Percentiles rank a stretch among this genome's conserved stretches.
phyloP scores from a whole-genome alignment of 495 filamentous ascomycete species.

The Aspergillus ellipticus region DNA sequence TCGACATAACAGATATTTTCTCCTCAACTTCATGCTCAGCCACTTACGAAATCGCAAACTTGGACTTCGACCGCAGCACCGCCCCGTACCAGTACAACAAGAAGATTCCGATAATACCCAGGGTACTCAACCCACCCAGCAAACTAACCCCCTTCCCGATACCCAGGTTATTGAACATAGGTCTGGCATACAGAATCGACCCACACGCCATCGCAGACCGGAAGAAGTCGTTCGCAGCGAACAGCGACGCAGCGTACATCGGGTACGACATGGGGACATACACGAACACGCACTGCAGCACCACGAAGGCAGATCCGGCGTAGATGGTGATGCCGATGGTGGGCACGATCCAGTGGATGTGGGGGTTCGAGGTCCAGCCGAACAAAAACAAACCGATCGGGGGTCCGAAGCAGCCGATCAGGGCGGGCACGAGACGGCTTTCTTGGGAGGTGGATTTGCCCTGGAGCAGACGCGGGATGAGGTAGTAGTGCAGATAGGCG shows the following conservation, averaged over 20 bases:
- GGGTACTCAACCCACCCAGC: no score
- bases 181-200: no score
- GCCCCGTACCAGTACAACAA: no score
- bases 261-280: slow-evolving; percentile 54
- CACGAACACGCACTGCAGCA: slow-evolving; percentile 55
- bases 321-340: slow-evolving; percentile 52
- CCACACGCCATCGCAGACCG: slow-evolving; percentile 14
- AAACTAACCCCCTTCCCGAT: no score
- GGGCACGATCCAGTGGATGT: slow-evolving; percentile 51
- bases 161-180: no score
- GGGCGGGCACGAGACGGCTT: slow-evolving; percentile 34
- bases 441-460: slow-evolving; percentile 29
- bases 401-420: slow-evolving; percentile 38
- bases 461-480: slow-evolving; percentile 19
- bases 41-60: no score
- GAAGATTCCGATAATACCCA: no score
- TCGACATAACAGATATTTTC: no score
- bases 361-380: slow-evolving; percentile 13
- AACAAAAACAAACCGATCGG: slow-evolving; percentile 56
- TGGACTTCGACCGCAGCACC: no score
- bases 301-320: slow-evolving; percentile 31
- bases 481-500: slow-evolving; percentile 8
- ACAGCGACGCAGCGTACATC: slow-evolving; percentile 51
- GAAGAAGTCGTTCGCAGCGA: slow-evolving; percentile 50
- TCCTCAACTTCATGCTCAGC: no score